Percentiles rank a stretch among this genome's conserved stretches.
These are phyloP conservation scores for Jamesozyma jinghongensis DNA, from an alignment of 805 yeast species.

Conservation along the genomic window DNA sequence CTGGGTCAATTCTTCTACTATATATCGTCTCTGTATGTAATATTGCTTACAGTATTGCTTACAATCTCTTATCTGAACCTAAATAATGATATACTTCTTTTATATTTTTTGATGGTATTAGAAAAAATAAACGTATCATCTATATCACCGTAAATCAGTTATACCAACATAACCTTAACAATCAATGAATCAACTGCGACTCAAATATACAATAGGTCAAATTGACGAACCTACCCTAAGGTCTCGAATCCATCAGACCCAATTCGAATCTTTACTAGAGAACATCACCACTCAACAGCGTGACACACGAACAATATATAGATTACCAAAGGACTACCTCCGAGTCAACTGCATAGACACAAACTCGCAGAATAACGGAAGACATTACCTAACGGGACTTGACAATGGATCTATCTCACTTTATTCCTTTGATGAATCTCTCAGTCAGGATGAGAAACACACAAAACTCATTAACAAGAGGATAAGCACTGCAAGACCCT, in stretches of 20 bases:
- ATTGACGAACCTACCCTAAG: conserved; percentile 6
- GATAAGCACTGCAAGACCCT: conserved; percentile 11
- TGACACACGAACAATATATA: background rate
- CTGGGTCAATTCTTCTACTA: too few species aligned
- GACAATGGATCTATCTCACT: conserved; percentile 32
- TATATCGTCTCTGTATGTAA: background rate
- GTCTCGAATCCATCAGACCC: conserved; percentile 7
- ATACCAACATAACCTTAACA: background rate
- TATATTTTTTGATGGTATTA: too few species aligned
- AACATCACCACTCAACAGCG: conserved; percentile 1
- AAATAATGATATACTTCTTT: too few species aligned
- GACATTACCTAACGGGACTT: conserved; percentile 17
- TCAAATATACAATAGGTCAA: conserved; percentile 1
- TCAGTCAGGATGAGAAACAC: too few species aligned
- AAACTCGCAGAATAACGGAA: conserved; percentile 10
- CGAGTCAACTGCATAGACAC: conserved; percentile 17
- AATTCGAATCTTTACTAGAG: conserved; percentile 18
- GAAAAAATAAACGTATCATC: too few species aligned
- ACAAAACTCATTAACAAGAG: conserved; percentile 24
- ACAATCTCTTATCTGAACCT: too few species aligned
- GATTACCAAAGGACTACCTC: background rate
- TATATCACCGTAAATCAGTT: too few species aligned
- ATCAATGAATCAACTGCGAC: conserved; percentile 3
- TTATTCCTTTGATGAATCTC: conserved; percentile 17
- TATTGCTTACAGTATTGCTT: too few species aligned